These are phyloP conservation scores for Yamadazyma blattariae DNA, from an alignment of 1,139 yeast species.

Conservation along the genomic window DNA sequence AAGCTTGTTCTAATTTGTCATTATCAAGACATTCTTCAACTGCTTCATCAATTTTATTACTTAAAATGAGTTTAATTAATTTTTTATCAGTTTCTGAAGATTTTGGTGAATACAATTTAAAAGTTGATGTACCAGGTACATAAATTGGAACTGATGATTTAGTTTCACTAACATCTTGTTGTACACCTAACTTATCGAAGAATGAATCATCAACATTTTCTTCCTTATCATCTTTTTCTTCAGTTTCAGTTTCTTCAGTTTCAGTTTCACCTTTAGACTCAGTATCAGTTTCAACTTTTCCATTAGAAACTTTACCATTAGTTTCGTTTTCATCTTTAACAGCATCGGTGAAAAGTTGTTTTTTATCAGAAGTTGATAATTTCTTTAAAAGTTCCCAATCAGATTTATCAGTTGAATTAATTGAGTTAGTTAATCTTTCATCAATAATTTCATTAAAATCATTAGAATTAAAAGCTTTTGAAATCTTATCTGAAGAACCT, in stretches of 20 bases:
- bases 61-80: conserved; percentile 56
- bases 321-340: conserved; percentile 13
- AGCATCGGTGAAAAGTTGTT: conserved; percentile 26
- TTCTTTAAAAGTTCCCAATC: conserved; percentile 79
- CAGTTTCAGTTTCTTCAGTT: conserved; percentile 20
- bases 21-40: conserved; percentile 64
- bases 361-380: conserved; percentile 51
- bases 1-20: conserved; percentile 72
- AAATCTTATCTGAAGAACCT: conserved; percentile 47
- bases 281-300: not conserved
- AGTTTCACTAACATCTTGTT: conserved; percentile 8
- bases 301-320: conserved; percentile 2
- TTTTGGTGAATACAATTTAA: conserved; percentile 27
- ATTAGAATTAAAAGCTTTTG: conserved; percentile 56
- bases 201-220: conserved; percentile 30
- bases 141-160: conserved; percentile 18
- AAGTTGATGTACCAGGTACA: conserved; percentile 43
- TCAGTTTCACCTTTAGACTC: conserved; percentile 15
- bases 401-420: conserved; percentile 45
- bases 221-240: conserved; percentile 14
- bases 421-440: conserved; percentile 41
- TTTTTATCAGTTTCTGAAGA: conserved; percentile 31
- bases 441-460: conserved; percentile 56
- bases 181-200: conserved; percentile 42
- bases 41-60: conserved; percentile 67